phyloP scores from a whole-genome alignment of 2,329 filamentous ascomycete genomes.

The Zalaria obscura region DNA sequence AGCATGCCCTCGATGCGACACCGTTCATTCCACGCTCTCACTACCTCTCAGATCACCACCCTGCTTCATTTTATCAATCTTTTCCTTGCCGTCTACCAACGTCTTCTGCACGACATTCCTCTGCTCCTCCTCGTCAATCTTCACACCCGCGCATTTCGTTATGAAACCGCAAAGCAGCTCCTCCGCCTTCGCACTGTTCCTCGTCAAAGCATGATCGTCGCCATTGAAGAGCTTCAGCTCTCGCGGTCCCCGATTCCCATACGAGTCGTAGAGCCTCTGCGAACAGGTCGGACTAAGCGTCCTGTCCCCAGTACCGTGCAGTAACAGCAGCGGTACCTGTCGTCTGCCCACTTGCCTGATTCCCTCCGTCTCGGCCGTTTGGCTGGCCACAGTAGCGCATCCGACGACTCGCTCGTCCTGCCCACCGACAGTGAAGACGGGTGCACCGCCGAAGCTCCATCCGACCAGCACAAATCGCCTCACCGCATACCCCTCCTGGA shows the following conservation, averaged over 20 bases:
- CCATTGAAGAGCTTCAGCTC: constrained; percentile 24
- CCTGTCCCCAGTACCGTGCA: constrained; percentile 25
- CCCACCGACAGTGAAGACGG: constrained; percentile 24
- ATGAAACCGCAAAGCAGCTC: constrained; percentile 25
- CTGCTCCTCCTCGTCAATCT: constrained; percentile 10
- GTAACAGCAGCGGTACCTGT: constrained; percentile 18
- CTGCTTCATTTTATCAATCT: constrained; percentile 15
- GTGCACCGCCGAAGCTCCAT: constrained; percentile 29
- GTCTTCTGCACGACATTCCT: constrained; percentile 7
- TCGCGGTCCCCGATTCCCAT: constrained; percentile 16
- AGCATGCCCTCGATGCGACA: too few species aligned
- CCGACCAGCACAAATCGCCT: constrained; percentile 26
- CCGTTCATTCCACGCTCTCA: constrained; percentile 14
- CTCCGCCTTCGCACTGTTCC: constrained; percentile 23
- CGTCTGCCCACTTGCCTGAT: constrained; percentile 10
- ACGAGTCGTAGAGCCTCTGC: constrained; percentile 21
- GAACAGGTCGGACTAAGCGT: constrained; percentile 21
- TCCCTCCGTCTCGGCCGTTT: constrained; percentile 22
- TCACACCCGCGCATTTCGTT: constrained; percentile 18
- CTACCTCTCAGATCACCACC: constrained; percentile 22
- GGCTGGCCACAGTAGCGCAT: constrained; percentile 25
- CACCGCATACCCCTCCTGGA: constrained; percentile 16
- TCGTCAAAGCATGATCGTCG: constrained; percentile 28
- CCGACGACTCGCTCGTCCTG: constrained; percentile 19
- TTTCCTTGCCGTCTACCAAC: constrained; percentile 11